Base-by-base conservation (phyloP, 257 asterid genomes). In the Apocynum venetum region DNA sequence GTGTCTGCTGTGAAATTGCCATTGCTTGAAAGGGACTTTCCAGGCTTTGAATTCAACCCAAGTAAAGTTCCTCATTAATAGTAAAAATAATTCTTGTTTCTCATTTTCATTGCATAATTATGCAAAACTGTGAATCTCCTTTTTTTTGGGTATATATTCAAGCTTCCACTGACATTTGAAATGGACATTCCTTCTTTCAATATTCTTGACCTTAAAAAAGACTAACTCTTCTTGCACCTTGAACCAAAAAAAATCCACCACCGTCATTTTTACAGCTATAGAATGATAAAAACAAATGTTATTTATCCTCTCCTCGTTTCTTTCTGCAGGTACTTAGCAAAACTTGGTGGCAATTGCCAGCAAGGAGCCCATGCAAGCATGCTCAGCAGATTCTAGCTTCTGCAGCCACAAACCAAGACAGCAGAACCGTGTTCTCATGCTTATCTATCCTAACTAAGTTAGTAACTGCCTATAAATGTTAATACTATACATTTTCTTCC, bases 1-100 rank as follows among this genome's bases (percentile, higher is more conserved):
- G 70, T 88, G 91, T 81, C 85, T 76, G 48, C 77, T 69, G 71
- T 75, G 47, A 75, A 80, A 73, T 48, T 69, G 59, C 20, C 71
- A 80, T 85, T 82, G 88, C 91, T 82, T 85, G 86, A 83, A 87
- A 85, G 83, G 66, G 74, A 82, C 77, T 52, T 67, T 66, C 79
- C 79, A 82, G 56, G 57, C 81, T 81, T 57, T 82, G 71, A 83
- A 75, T 80, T 82, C 84, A 79, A 73, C 81, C 79, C 77, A 83
- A 79, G 80, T 72, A 46, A 80, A 82, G 53, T 48, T 69, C 11
- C 2, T 20, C 80, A 78, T 74, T 57, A 65, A 57, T 69, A 60
- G 61, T n/a, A 72, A 53, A 48, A 64, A 70, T 72, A 49, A 78
- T 76, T 64, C 67, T 72, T 87, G 85, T 78, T 84, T 71, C 87